Base-by-base conservation (phyloP, 1,284 basidiomycete species). In the Trichosporon sp. region DNA sequence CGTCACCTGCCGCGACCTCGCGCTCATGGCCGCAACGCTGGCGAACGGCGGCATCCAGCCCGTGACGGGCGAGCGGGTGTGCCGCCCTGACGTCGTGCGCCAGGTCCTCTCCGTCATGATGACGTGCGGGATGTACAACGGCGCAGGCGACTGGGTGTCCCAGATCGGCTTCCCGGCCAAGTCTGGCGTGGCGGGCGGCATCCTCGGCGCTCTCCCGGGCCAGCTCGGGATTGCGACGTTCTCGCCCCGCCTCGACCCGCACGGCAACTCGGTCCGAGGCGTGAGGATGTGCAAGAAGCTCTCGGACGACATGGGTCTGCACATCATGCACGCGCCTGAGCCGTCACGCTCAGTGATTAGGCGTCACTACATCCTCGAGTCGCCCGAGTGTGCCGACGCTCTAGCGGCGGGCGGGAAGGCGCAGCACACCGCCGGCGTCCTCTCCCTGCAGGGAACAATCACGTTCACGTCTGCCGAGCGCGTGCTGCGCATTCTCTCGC, bases 101-200 rank as follows among this genome's bases (percentile, higher is more conserved):
- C 73, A 72, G 65, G 59, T 64, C 6, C 68, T 74, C 12, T 65
- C 59, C 64, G 73, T 74, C 67, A 72, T 74, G 71, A 65, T 74
- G 65, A 71, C 70, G 32, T 74, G 73, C 32, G 73, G 73, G 4
- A 74, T 74, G 73, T 74, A 74, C 69, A 56, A 71, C 56, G 69
- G 69, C 31, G 73, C 73, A 2, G 73, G 73, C n/a, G 66, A 69
- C 65, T 74, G 73, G 73, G 48, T 74, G 16, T 35, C 67, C 0
- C 31, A 19, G 1, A 66, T 71, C 11, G 73, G 73, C 26, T 69
- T 72, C 69, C 73, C 73, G 0, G 67, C 73, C 19, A 74, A 74
- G 64, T 67, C 65, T 1, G 73, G 71, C 54, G 73, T 74, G 14
- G 69, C 71, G 1, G 73, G 73, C 32, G 73, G 71, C 10, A 72